Conservation (phyloP, 2,329 filamentous ascomycete species). For the Monilinia aucupariae region DNA sequence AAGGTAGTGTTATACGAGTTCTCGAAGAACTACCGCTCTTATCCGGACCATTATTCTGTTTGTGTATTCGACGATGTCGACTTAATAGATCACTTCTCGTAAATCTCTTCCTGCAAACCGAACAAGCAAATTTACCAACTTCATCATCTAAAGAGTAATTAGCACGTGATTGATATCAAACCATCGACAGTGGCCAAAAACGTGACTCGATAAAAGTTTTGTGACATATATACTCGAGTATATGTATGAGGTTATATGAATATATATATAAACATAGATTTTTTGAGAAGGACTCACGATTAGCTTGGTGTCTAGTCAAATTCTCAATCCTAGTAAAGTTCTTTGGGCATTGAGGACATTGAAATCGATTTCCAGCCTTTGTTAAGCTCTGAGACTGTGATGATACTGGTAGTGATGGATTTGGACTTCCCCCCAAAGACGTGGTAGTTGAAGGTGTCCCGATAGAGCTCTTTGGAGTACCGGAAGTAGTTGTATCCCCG, state of each 20-base stretch:
- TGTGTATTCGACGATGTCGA: slow-evolving; percentile 31
- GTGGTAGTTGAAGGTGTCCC: not conserved
- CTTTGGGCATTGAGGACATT: slow-evolving; percentile 32
- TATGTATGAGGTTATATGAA: too few species aligned
- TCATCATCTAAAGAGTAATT: slow-evolving; percentile 27
- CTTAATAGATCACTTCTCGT: slow-evolving; percentile 33
- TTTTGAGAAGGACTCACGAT: slow-evolving; percentile 27
- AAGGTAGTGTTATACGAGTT: slow-evolving; percentile 20
- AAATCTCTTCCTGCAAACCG: slow-evolving; percentile 31
- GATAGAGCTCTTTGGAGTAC: not conserved
- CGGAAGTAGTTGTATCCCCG: not conserved
- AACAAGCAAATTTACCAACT: slow-evolving; percentile 30
- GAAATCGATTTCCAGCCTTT: slow-evolving; percentile 23
- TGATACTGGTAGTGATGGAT: not conserved
- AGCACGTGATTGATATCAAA: slow-evolving; percentile 7
- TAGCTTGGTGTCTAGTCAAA: slow-evolving; percentile 32
- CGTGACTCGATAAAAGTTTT: too few species aligned
- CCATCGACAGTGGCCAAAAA: not conserved
- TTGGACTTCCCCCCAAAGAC: not conserved
- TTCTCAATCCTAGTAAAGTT: slow-evolving; percentile 34
- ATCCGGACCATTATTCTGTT: not conserved
- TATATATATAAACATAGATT: not conserved
- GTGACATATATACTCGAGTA: too few species aligned
- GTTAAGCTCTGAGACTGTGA: not conserved
- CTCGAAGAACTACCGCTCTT: slow-evolving; percentile 16